Evolutionary conservation across 2,329 filamentous ascomycete genomes (phyloP).

Genomic region (Colletotrichum sp.): DNA sequence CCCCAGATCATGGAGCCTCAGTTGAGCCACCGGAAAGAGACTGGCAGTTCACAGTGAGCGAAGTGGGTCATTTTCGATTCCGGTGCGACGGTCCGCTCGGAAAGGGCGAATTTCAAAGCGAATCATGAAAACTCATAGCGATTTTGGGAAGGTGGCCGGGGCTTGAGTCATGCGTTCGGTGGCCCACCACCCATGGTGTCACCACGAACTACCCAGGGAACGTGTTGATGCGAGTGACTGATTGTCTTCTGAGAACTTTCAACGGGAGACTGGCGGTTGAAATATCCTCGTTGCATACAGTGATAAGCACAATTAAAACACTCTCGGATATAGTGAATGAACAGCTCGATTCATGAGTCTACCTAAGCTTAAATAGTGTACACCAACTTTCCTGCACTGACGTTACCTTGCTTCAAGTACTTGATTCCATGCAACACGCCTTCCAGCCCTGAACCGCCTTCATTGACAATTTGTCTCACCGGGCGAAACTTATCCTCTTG

Average conservation of each 20-base stretch:
- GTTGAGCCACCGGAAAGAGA: neutral
- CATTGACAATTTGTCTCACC: conserved; percentile 33
- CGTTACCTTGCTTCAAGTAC: conserved; percentile 28
- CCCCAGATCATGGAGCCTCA: neutral
- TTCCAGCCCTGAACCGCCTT: conserved; percentile 33
- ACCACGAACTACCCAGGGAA: neutral
- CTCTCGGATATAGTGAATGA: neutral
- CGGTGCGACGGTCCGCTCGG: neutral
- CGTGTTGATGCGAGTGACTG: neutral
- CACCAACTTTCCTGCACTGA: conserved; percentile 51
- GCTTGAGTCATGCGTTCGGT: neutral
- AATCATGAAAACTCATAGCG: neutral
- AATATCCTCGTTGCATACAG: neutral
- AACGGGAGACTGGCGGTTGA: fast-evolving
- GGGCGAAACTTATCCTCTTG: conserved; percentile 40
- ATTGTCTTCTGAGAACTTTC: neutral
- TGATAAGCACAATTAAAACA: neutral
- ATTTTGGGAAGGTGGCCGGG: neutral
- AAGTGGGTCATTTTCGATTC: neutral
- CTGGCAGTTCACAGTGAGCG: neutral
- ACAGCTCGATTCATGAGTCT: neutral
- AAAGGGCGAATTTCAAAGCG: neutral
- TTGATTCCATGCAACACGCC: conserved; percentile 31
- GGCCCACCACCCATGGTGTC: neutral
- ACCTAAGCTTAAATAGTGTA: conserved; percentile 37